phyloP scores from a whole-genome alignment of 345 rosid species.

The Aurinia saxatilis region DNA sequence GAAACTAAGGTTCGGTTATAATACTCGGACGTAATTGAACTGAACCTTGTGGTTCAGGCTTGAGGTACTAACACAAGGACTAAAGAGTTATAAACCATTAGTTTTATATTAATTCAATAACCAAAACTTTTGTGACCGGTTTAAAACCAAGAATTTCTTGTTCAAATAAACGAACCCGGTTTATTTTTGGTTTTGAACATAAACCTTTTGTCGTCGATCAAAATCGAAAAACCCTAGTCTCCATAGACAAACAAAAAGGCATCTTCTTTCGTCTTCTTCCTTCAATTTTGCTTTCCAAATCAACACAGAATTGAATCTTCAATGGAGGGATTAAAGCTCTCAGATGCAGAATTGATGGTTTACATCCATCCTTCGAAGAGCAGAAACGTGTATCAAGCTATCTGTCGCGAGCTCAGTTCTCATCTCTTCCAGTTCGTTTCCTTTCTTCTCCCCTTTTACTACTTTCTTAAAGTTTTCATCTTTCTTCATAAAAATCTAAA shows the following conservation, averaged over 20 bases:
- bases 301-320: not conserved
- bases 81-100: no score
- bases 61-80: no score
- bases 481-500: not conserved
- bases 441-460: not conserved
- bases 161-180: not conserved
- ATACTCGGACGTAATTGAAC: no score
- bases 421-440: constrained; percentile 75
- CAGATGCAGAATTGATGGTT: constrained; percentile 52
- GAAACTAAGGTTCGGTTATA: not conserved
- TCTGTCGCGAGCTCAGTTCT: constrained; percentile 76
- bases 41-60: no score
- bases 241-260: not conserved
- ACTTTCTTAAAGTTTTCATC: not conserved
- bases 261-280: not conserved
- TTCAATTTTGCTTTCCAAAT: no score
- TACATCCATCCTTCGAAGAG: constrained; percentile 63
- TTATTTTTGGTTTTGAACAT: not conserved
- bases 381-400: constrained; percentile 42
- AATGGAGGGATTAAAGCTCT: constrained; percentile 71
- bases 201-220: not conserved
- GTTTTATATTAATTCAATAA: not conserved
- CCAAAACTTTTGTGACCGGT: not conserved
- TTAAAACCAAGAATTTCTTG: not conserved
- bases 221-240: constrained; percentile 9